phyloP scores from a whole-genome alignment of 257 asterid genomes.

The Prunella vulgaris region DNA sequence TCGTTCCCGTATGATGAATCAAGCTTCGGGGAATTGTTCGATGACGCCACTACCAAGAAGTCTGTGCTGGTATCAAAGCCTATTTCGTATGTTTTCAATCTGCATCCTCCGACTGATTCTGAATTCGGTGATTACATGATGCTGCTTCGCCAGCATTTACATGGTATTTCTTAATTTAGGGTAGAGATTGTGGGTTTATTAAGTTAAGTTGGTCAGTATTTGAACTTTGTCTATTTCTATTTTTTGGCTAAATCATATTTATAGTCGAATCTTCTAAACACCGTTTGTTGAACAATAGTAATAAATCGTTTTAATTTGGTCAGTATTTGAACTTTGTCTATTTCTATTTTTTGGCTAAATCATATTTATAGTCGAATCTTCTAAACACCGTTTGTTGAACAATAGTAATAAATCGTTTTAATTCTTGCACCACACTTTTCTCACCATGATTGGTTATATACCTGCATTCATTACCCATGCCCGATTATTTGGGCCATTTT shows the following conservation, averaged over 20 bases:
- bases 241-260: not conserved
- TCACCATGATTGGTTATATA: not conserved
- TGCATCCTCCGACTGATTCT: conserved; percentile 42
- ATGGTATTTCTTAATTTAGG: not conserved
- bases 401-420: too few species aligned
- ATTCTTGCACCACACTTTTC: too few species aligned
- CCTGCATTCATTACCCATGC: not conserved
- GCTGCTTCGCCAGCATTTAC: conserved; percentile 22
- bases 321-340: not conserved
- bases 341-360: not conserved
- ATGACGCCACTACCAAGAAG: conserved; percentile 36
- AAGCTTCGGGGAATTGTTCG: conserved; percentile 59
- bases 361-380: not conserved
- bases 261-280: not conserved
- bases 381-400: not conserved
- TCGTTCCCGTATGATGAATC: conserved; percentile 68
- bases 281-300: too few species aligned
- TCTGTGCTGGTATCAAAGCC: conserved; percentile 53
- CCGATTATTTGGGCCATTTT: not conserved
- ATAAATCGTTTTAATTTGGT: too few species aligned
- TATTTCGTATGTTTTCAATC: conserved; percentile 56
- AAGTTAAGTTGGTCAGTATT: not conserved
- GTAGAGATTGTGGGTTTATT: not conserved
- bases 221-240: not conserved
- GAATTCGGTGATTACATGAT: conserved; percentile 34